These are phyloP conservation scores for Apiospora phragmitis DNA, from an alignment of 2,329 filamentous ascomycete species.

Conservation along the genomic window DNA sequence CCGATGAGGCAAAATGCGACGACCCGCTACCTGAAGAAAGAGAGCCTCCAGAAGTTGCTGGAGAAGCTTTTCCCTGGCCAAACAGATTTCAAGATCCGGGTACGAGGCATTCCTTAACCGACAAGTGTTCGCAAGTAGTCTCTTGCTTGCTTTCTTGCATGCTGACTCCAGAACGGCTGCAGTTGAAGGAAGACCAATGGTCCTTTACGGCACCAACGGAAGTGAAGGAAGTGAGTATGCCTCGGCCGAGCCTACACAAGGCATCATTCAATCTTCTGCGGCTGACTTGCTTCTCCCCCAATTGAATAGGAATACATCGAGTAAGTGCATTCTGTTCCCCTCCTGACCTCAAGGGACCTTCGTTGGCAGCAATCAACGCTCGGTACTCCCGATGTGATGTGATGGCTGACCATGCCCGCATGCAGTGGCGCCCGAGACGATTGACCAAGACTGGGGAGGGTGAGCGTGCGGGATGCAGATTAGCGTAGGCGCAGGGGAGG, in stretches of 20 bases:
- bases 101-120: constrained; percentile 16
- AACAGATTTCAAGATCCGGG: constrained; percentile 30
- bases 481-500: constrained; percentile 3
- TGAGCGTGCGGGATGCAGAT: neutral
- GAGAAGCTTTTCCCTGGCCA: constrained; percentile 26
- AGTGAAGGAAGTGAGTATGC: constrained; percentile 21
- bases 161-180: constrained; percentile 10
- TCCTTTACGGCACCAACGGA: constrained; percentile 26
- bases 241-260: neutral
- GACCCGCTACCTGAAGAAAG: constrained; percentile 27
- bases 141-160: neutral
- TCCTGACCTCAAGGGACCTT: neutral
- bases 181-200: constrained; percentile 33
- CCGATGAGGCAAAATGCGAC: constrained; percentile 25
- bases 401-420: neutral
- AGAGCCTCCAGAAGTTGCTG: constrained; percentile 26
- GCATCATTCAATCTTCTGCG: neutral
- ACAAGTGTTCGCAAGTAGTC: neutral
- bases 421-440: neutral
- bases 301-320: constrained; percentile 13
- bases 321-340: constrained; percentile 10
- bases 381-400: neutral
- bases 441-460: neutral
- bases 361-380: neutral
- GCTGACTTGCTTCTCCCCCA: neutral